Evolutionary conservation across 495 filamentous ascomycete genomes (phyloP), one percentile per base, ranked within the genome.

Genomic region (Thozetella sp.): DNA sequence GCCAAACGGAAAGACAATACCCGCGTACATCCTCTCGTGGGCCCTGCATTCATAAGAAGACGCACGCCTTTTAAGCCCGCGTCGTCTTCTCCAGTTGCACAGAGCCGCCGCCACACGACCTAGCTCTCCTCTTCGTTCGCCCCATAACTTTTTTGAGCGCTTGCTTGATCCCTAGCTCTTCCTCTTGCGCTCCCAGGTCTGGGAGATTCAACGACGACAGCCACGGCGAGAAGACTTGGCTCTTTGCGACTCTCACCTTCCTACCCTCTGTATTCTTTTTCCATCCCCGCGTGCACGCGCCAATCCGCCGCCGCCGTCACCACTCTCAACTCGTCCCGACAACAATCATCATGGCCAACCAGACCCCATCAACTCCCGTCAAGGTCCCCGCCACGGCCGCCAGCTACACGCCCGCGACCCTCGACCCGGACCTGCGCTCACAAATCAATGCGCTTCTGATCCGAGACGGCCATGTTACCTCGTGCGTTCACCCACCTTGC

Each of bases 401-500:
- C 1, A 73, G 68, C 55, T 84, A 85, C 68, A 76, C 77, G 19
- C 67, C 77, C 50, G 76, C 76, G 15, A 84, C 76, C 4, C 72
- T 75, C 40, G 83, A 86, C 57, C 65, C 75, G 20, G 82, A 84
- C 17, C 69, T 86, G 52, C 67, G 83, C 6, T 82, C 83, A 2
- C 71, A 83, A 51, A 82, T 86, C 59, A 86, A 86, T 65, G 65
- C 66, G 20, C 48, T 74, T 1, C 61, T 86, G 3, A 67, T 84
- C 23, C 70, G 72, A 27, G 79, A 83, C 13, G 81, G 81, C 2
- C 72, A 83, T 56, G 70, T 82, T 12, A 60, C 69, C 22, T 81
- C 80, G 83, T 83, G 72, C 30, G 66, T 63, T 48, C 43, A 15
- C n/a, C 43, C n/a, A 48, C 43, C 43, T 48, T 15, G 11, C 43